Percentiles rank a stretch among this genome's conserved stretches.
Conservation (phyloP, 176 grass and related monocot species). For the Oryza rufipogon region DNA sequence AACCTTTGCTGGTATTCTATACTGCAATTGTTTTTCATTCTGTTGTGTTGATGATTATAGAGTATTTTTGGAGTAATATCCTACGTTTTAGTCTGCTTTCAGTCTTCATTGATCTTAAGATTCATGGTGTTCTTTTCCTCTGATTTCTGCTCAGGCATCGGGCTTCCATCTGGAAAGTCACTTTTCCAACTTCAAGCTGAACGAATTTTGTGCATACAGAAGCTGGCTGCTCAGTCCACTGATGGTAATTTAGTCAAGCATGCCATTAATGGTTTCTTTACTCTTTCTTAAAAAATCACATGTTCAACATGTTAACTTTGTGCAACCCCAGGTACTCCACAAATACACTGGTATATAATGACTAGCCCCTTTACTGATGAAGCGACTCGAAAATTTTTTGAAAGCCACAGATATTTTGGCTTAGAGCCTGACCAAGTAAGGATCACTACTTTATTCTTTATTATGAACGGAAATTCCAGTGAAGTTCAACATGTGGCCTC, state of each 20-base stretch:
- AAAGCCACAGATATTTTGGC: conserved; percentile 83
- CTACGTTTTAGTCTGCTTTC: neutral
- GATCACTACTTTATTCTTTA: conserved; percentile 8
- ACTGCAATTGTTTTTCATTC: conserved; percentile 1
- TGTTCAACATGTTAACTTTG: neutral
- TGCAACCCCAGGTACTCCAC: conserved; percentile 52
- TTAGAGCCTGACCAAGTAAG: conserved; percentile 82
- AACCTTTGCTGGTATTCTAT: neutral
- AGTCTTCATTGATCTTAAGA: conserved; percentile 13
- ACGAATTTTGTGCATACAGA: conserved; percentile 85
- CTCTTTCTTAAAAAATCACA: neutral
- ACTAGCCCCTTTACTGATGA: conserved; percentile 90
- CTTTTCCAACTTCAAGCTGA: conserved; percentile 95
- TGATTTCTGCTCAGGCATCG: conserved; percentile 56
- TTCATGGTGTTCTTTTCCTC: conserved; percentile 28
- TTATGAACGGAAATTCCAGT: conserved; percentile 8
- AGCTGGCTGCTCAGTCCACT: conserved; percentile 70
- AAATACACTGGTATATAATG: conserved; percentile 95
- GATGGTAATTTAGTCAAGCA: conserved; percentile 55
- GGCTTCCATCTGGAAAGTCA: conserved; percentile 80
- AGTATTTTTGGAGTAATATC: neutral
- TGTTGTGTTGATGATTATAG: neutral
- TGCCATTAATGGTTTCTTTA: neutral
- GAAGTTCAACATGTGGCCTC: neutral
- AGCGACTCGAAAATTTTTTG: conserved; percentile 68